These are phyloP conservation scores for Colletotrichum abscissum DNA, from an alignment of 2,329 filamentous ascomycete species.

Conservation along the genomic window DNA sequence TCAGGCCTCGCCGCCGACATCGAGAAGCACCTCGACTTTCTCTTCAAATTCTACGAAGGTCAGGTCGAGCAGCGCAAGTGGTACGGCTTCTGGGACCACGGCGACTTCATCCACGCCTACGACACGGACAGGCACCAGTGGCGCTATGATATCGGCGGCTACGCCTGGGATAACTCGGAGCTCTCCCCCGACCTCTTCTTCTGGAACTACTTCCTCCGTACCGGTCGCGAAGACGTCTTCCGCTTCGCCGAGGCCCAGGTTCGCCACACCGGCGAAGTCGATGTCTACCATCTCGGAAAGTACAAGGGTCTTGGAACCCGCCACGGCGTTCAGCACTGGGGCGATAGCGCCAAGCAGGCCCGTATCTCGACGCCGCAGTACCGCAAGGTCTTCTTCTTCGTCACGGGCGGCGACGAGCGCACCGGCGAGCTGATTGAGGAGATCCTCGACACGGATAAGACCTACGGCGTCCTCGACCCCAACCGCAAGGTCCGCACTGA, in stretches of 20 bases:
- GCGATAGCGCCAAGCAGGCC: conserved; percentile 71
- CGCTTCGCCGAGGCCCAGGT: conserved; percentile 69
- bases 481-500: conserved; percentile 68
- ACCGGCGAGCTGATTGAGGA: conserved; percentile 65
- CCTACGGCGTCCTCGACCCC: conserved; percentile 65
- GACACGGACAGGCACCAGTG: conserved; percentile 68
- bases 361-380: conserved; percentile 70
- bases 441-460: conserved; percentile 62
- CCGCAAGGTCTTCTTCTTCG: conserved; percentile 65
- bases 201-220: conserved; percentile 72
- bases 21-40: conserved; percentile 65
- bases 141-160: conserved; percentile 73
- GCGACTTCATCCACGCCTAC: conserved; percentile 73
- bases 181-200: conserved; percentile 72
- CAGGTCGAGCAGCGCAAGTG: conserved; percentile 69
- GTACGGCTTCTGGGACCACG: conserved; percentile 73
- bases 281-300: conserved; percentile 69
- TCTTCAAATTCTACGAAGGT: conserved; percentile 65
- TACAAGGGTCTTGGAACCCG: conserved; percentile 71
- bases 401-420: conserved; percentile 68
- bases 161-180: conserved; percentile 74
- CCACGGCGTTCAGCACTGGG: conserved; percentile 72
- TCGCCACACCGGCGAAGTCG: conserved; percentile 70
- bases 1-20: conserved; percentile 51
- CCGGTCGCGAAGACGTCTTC: conserved; percentile 67